Evolutionary conservation across 805 yeast genomes (phyloP).

Genomic region (Wickerhamiella nectarea): DNA sequence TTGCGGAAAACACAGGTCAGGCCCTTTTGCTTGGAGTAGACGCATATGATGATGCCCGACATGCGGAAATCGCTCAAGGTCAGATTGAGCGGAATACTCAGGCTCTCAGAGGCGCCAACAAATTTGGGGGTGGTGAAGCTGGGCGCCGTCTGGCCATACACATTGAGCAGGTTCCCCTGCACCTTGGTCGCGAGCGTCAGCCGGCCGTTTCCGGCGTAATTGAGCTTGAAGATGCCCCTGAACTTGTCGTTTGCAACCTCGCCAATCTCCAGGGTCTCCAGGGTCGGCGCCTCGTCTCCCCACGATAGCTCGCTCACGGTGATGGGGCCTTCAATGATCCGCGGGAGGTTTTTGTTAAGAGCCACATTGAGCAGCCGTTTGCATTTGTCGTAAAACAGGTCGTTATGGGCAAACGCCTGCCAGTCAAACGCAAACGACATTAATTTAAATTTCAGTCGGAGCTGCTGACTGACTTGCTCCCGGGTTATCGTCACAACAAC

Average conservation of each 20-base stretch:
- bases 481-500: background rate
- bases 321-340: constrained; percentile 55
- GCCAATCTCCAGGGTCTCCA: constrained; percentile 72
- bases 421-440: constrained; percentile 76
- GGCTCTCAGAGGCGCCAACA: constrained; percentile 48
- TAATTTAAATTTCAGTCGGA: background rate
- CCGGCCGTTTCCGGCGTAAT: constrained; percentile 62
- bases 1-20: constrained; percentile 76
- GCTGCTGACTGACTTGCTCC: background rate
- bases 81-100: constrained; percentile 67
- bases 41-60: constrained; percentile 73
- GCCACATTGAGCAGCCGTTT: constrained; percentile 56
- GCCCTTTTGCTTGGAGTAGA: constrained; percentile 69
- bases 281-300: constrained; percentile 59
- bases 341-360: constrained; percentile 47
- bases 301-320: constrained; percentile 54
- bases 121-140: constrained; percentile 56
- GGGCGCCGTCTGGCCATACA: constrained; percentile 34
- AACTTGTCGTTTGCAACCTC: constrained; percentile 64
- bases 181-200: constrained; percentile 65
- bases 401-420: constrained; percentile 56
- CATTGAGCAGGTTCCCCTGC: constrained; percentile 71
- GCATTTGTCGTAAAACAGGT: constrained; percentile 42
- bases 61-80: constrained; percentile 57
- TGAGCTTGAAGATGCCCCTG: constrained; percentile 68